phyloP scores from a whole-genome alignment of 2,329 filamentous ascomycete genomes.

The Metarhizium robertsii region DNA sequence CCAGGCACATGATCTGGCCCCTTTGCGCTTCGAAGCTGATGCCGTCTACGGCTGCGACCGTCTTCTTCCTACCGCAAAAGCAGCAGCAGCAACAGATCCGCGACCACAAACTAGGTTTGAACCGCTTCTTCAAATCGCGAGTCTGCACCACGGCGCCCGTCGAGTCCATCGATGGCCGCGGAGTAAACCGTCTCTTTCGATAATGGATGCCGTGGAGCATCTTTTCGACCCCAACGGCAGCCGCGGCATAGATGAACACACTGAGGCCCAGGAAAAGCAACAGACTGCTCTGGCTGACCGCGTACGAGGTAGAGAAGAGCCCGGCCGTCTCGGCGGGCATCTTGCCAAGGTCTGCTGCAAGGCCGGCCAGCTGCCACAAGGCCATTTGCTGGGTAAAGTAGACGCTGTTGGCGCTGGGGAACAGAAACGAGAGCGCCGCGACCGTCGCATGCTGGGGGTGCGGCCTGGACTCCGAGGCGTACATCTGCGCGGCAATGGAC shows the following conservation, averaged over 20 bases:
- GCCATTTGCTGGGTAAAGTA: slow-evolving; percentile 16
- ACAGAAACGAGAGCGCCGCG: slow-evolving; percentile 10
- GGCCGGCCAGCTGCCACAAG: slow-evolving; percentile 10
- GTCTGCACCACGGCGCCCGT: slow-evolving; percentile 9
- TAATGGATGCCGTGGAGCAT: slow-evolving; percentile 25
- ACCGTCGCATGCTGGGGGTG: neutral
- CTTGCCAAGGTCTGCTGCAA: slow-evolving; percentile 3
- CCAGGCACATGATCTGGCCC: slow-evolving; percentile 54
- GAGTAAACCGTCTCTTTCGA: slow-evolving; percentile 14
- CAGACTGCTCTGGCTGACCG: slow-evolving; percentile 18
- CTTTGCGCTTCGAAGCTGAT: slow-evolving; percentile 49
- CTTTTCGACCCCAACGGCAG: slow-evolving; percentile 23
- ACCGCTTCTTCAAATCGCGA: slow-evolving; percentile 22
- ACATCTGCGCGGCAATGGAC: slow-evolving; percentile 12
- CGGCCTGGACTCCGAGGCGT: slow-evolving; percentile 9
- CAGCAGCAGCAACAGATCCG: slow-evolving; percentile 20
- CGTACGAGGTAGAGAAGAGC: slow-evolving; percentile 11
- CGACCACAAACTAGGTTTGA: slow-evolving; percentile 18
- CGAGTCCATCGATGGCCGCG: slow-evolving; percentile 4
- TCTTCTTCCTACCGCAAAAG: slow-evolving; percentile 21
- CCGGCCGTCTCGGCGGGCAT: slow-evolving; percentile 5
- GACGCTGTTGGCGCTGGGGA: slow-evolving; percentile 15
- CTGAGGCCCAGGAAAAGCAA: slow-evolving; percentile 23
- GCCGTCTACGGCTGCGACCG: slow-evolving; percentile 47
- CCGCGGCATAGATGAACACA: slow-evolving; percentile 22